Conservation (phyloP, 73 alveolate species). For the Paramecium bursaria region DNA sequence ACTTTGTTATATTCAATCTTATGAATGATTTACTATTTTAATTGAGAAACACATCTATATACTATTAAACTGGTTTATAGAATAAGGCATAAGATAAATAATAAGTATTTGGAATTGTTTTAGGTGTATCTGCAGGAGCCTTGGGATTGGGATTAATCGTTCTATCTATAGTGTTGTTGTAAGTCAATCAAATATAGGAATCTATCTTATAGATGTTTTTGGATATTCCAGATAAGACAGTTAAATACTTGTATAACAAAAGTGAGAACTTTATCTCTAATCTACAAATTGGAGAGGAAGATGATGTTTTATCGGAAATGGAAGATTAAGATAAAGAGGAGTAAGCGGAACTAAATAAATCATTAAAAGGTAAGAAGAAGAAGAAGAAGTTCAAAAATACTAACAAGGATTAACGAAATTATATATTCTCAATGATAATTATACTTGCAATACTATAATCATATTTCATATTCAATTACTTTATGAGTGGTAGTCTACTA, state of each 20-base stretch:
- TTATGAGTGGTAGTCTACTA: conserved; percentile 34
- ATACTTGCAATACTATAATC: conserved; percentile 35
- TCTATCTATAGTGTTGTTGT: background rate
- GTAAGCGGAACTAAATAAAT: conserved; percentile 58
- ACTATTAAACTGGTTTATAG: conserved; percentile 3
- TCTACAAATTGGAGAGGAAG: conserved; percentile 69
- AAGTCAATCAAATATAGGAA: conserved; percentile 61
- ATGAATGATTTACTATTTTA: conserved; percentile 39
- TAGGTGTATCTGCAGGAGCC: conserved; percentile 60
- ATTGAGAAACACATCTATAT: conserved; percentile 39
- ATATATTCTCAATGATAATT: conserved; percentile 19
- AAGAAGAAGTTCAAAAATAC: conserved; percentile 68
- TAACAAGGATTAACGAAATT: conserved; percentile 39
- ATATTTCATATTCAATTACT: conserved; percentile 63
- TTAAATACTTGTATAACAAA: conserved; percentile 54
- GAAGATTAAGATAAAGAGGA: conserved; percentile 66
- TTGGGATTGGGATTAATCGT: conserved; percentile 30
- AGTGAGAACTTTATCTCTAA: conserved; percentile 67
- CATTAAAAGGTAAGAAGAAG: conserved; percentile 55
- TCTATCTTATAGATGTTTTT: conserved; percentile 59
- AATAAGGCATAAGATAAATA: conserved; percentile 23
- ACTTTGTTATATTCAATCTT: conserved; percentile 12
- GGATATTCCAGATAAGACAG: conserved; percentile 67
- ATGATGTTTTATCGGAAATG: conserved; percentile 61
- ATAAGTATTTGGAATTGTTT: conserved; percentile 1